Percentiles rank a stretch among this genome's conserved stretches.
These are phyloP conservation scores for Aspergillus cristatus DNA, from an alignment of 495 filamentous ascomycete genomes.

Conservation along the genomic window DNA sequence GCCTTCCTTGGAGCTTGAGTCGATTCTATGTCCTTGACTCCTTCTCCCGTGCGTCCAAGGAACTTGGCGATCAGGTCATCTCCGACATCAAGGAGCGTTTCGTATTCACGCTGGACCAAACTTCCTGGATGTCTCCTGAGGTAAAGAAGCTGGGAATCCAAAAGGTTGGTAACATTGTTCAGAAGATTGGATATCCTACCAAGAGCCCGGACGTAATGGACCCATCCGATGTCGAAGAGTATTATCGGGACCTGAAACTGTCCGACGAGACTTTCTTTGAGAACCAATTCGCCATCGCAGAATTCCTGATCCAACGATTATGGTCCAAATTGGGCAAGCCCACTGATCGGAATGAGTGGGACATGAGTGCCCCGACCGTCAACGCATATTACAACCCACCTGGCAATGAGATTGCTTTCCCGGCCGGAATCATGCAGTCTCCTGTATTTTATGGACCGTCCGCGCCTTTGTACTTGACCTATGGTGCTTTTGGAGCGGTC, in stretches of 20 bases:
- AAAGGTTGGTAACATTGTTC: constrained; percentile 62
- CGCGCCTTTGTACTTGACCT: constrained; percentile 56
- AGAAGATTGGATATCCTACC: constrained; percentile 68
- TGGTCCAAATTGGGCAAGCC: constrained; percentile 55
- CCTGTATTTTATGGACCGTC: constrained; percentile 54
- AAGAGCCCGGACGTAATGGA: constrained; percentile 55
- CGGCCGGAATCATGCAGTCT: constrained; percentile 64
- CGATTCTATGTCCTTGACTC: constrained; percentile 59
- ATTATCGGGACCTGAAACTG: constrained; percentile 48
- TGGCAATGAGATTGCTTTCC: constrained; percentile 62
- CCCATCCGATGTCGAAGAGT: constrained; percentile 45
- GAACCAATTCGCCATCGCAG: constrained; percentile 44
- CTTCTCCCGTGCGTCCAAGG: constrained; percentile 54
- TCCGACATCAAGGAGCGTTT: constrained; percentile 61
- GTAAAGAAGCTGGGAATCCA: constrained; percentile 52
- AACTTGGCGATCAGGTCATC: constrained; percentile 59
- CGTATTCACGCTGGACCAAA: constrained; percentile 45
- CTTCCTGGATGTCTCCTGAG: constrained; percentile 61
- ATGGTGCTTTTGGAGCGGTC: constrained; percentile 63
- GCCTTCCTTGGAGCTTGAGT: constrained; percentile 50
- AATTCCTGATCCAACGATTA: constrained; percentile 36
- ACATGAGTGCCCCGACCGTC: constrained; percentile 50
- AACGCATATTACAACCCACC: constrained; percentile 59
- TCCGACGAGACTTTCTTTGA: constrained; percentile 47
- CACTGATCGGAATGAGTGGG: constrained; percentile 53